phyloP scores from a whole-genome alignment of 2,329 filamentous ascomycete genomes.

The Bipolaris bicolor region DNA sequence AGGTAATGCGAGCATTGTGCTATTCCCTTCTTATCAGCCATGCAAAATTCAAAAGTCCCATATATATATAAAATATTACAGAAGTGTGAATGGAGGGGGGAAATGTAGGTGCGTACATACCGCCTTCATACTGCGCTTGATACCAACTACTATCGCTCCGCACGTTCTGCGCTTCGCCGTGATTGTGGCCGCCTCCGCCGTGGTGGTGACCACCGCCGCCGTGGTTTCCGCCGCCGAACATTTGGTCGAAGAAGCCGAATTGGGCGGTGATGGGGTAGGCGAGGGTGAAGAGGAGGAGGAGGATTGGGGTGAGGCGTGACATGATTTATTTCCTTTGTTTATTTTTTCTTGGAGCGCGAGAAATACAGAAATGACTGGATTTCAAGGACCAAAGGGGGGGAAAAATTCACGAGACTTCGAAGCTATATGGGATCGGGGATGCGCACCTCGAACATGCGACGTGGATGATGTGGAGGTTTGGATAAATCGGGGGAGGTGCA shows the following conservation, averaged over 20 bases:
- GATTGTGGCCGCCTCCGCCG: slow-evolving; percentile 59
- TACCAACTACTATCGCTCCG: slow-evolving; percentile 85
- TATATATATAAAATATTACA: too few species aligned
- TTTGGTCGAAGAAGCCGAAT: slow-evolving; percentile 98
- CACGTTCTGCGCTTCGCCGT: slow-evolving; percentile 70
- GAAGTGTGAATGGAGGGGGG: too few species aligned
- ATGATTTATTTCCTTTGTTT: slow-evolving; percentile 17
- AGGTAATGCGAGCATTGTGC: slow-evolving; percentile 93
- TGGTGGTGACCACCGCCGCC: slow-evolving; percentile 61
- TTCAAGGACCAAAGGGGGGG: background rate
- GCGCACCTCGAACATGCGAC: slow-evolving; percentile 4
- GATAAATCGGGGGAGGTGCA: background rate
- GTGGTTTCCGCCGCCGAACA: slow-evolving; percentile 77
- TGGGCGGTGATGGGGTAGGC: slow-evolving; percentile 73
- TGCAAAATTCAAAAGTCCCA: too few species aligned
- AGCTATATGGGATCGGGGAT: background rate
- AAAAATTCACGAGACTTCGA: background rate
- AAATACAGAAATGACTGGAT: too few species aligned
- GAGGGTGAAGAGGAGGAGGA: slow-evolving; percentile 55
- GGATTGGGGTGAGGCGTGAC: slow-evolving; percentile 38
- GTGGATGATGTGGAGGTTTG: slow-evolving; percentile 24
- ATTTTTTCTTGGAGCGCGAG: background rate
- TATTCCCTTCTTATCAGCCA: too few species aligned
- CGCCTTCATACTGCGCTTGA: slow-evolving; percentile 69
- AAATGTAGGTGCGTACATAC: too few species aligned